phyloP scores from a whole-genome alignment of 2,329 filamentous ascomycete species.

The Cryoendolithus antarcticus region DNA sequence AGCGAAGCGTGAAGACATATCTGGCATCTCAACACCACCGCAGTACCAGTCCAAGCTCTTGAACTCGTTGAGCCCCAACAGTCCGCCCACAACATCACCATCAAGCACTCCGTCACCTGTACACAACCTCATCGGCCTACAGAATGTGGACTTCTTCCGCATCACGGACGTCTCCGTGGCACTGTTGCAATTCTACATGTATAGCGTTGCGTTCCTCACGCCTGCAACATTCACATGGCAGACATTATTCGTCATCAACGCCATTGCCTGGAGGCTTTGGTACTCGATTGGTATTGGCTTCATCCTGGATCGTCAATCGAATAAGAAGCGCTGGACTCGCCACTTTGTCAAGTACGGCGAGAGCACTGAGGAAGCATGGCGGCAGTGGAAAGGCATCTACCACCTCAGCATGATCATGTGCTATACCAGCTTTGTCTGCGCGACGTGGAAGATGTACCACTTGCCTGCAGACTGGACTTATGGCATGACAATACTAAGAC shows the following conservation, averaged over 20 bases:
- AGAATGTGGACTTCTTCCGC: constrained; percentile 79
- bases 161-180: constrained; percentile 73
- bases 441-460: constrained; percentile 92
- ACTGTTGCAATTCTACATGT: constrained; percentile 63
- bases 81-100: constrained; percentile 25
- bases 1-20: constrained; percentile 23
- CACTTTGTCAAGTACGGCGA: constrained; percentile 98
- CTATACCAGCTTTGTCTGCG: constrained; percentile 76
- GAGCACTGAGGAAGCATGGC: constrained; percentile 81
- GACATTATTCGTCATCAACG: constrained; percentile 67
- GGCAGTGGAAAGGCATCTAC: constrained; percentile 94
- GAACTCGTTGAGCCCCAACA: constrained; percentile 25
- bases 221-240: constrained; percentile 67
- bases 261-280: constrained; percentile 77
- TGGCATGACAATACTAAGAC: constrained; percentile 72
- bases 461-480: constrained; percentile 78
- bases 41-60: constrained; percentile 27
- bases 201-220: constrained; percentile 59
- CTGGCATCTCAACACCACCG: constrained; percentile 25
- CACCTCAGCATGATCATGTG: constrained; percentile 86
- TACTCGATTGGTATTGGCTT: constrained; percentile 79
- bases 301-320: constrained; percentile 74
- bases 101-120: constrained; percentile 49
- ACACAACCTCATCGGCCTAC: constrained; percentile 70
- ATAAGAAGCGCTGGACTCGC: constrained; percentile 85